Evolutionary conservation across 73 alveolate genomes (phyloP).

Genomic region (Tetrahymena thermophila): DNA sequence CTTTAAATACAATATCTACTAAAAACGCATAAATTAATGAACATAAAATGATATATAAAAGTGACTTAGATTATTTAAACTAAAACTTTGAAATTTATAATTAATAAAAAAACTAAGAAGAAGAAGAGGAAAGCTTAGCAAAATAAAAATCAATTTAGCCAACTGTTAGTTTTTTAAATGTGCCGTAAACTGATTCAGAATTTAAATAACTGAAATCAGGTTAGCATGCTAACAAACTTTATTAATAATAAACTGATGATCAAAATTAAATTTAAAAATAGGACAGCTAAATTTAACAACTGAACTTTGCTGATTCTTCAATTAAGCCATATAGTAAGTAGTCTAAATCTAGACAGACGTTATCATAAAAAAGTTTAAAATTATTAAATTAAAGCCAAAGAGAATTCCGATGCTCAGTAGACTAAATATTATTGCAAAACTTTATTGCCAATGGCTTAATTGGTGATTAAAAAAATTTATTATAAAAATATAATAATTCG

Average conservation of each 20-base stretch:
- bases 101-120: background rate
- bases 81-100: too few relatives aligned
- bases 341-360: background rate
- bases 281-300: background rate
- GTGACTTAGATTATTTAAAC: background rate
- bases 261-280: too few relatives aligned
- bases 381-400: too few relatives aligned
- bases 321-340: background rate
- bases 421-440: too few relatives aligned
- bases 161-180: too few relatives aligned
- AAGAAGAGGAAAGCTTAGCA: background rate
- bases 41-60: too few relatives aligned
- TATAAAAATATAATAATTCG: too few relatives aligned
- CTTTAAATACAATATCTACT: background rate
- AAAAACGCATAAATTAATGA: background rate
- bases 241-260: background rate
- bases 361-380: background rate
- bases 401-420: background rate
- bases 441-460: too few relatives aligned
- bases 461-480: background rate
- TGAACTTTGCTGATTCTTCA: background rate
- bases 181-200: background rate
- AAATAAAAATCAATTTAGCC: too few relatives aligned
- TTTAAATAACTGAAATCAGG: too few relatives aligned
- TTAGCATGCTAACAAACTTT: too few relatives aligned